Evolutionary conservation across 805 yeast species (phyloP).

Genomic region (Metschnikowia lunata): DNA sequence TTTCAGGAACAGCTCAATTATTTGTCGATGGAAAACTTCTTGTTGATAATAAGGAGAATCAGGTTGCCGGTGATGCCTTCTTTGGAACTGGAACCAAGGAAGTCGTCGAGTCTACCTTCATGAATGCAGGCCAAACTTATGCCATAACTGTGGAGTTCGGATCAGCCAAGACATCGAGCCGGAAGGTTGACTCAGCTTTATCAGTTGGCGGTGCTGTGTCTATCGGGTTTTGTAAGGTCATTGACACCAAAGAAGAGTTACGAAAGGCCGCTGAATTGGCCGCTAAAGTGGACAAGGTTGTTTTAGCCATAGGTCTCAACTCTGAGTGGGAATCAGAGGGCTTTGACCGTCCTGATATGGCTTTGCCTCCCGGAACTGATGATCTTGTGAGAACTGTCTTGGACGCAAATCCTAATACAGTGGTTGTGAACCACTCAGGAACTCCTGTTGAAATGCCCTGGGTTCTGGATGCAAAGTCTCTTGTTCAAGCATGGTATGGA

Average conservation of each 20-base stretch:
- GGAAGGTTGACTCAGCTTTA: constrained; percentile 20
- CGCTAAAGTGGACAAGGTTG: constrained; percentile 47
- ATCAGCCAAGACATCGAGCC: constrained; percentile 8
- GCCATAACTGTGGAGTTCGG: constrained; percentile 8
- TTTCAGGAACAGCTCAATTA: constrained; percentile 14
- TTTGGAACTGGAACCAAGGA: constrained; percentile 14
- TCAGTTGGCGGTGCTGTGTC: constrained; percentile 22
- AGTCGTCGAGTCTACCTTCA: constrained; percentile 3
- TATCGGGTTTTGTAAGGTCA: constrained; percentile 22
- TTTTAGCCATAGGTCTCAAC: constrained; percentile 48
- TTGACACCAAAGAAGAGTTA: constrained; percentile 22
- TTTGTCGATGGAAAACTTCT: constrained; percentile 13
- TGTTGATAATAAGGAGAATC: constrained; percentile 10
- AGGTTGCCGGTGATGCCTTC: constrained; percentile 6
- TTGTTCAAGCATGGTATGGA: constrained; percentile 54
- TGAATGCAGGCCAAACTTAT: constrained; percentile 11
- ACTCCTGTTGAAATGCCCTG: constrained; percentile 61
- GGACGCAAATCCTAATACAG: constrained; percentile 46
- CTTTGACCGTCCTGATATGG: constrained; percentile 48
- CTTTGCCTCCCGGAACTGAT: constrained; percentile 46
- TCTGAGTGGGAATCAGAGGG: constrained; percentile 61
- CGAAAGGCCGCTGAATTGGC: constrained; percentile 47
- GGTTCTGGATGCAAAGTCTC: constrained; percentile 36
- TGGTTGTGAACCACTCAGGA: constrained; percentile 56
- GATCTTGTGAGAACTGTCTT: constrained; percentile 42